Evolutionary conservation across 805 yeast genomes (phyloP), one percentile per base, ranked within the genome.

Genomic region (Cyberlindnera maritima): DNA sequence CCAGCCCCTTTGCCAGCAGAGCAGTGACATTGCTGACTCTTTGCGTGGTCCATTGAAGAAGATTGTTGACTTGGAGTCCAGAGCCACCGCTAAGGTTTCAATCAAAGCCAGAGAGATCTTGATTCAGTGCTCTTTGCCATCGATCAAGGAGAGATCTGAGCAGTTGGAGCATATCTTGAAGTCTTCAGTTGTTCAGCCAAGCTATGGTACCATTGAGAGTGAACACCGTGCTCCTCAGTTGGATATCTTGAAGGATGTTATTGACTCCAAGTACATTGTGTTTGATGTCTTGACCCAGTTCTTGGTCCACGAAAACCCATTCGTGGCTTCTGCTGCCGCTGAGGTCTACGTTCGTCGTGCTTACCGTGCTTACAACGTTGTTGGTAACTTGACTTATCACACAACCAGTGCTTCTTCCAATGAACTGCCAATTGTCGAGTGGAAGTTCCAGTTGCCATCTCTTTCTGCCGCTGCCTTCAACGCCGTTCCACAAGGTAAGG

Each of bases 271-370:
- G 66, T 95, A 88, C 71, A 88, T 92, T 49, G 97, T 94, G 17
- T 94, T 92, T 66, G 99, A 94, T 65, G 98, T 95, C 33, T 78
- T 94, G 66, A 79, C 96, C 38, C 97, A 89, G 70, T 94, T 94
- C 71, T 80, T 94, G 70, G 80, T 78, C 46, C 86, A 88, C 58
- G 62, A 77, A 12, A 97, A 95, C 62, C 87, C 85, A 40, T 88
- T 88, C 76, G 92, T 94, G 50, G 86, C 92, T 3, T 80, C 92
- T 55, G 98, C 99, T 32, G 98, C 99, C 32, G 89, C 96, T 39
- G 97, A 94, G 70, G 96, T 94, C 49, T 94, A 94, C 68, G 84
- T 91, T 50, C 85, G 98, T 67, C 85, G 99, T 67, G 96, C 98
- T 38, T 94, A 91, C 75, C 83, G 98, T 62, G 98, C 98, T 33